Evolutionary conservation across 208 protist species (phyloP), one percentile per base, ranked within the genome.

Genomic region (Trypanosoma theileri): DNA sequence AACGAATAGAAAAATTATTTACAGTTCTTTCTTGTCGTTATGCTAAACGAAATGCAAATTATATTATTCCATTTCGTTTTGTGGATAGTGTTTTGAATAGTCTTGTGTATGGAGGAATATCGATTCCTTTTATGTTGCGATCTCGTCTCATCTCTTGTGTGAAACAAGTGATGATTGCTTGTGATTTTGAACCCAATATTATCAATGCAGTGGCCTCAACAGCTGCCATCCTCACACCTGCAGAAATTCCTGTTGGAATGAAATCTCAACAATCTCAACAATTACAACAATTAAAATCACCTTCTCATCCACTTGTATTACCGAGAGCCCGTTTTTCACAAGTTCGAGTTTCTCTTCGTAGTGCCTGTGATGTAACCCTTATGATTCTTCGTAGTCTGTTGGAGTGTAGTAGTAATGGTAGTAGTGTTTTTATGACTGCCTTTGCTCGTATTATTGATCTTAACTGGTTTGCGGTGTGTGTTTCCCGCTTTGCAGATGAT

Each of bases 11-110:
- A 24, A 56, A 59, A 22, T 65, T 90, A 57, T 92, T 95, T 69
- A 80, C 60, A 54, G 72, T 82, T 19, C 66, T 68, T 16, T 66
- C 74, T 31, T 92, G 85, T 63, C 77, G 75, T 51, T 85, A 90
- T 77, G 89, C 86, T 10, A 71, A 62, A 46, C 82, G 79, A 60
- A 95, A 95, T 67, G 85, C 81, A 12, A 60, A 73, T 21, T 85
- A 87, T 59, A 63, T 91, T 52, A 57, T 72, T 22, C 81, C 86
- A 9, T 71, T 81, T 54, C 79, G 80, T 12, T 90, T 95, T 54
- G 59, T 93, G 4, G 86, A 95, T 50, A 80, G 79, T 46, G 67
- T 95, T 40, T 73, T 95, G 44, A 86, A 91, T 71, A 80, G 77
- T 48, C 64, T 95, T 12, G 66, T 88, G 0, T 69, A 70, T 31